Percentiles rank a stretch among this genome's conserved stretches.
Evolutionary conservation across 2,329 filamentous ascomycete species (phyloP).

Genomic region (Chrysoporthe puriensis): DNA sequence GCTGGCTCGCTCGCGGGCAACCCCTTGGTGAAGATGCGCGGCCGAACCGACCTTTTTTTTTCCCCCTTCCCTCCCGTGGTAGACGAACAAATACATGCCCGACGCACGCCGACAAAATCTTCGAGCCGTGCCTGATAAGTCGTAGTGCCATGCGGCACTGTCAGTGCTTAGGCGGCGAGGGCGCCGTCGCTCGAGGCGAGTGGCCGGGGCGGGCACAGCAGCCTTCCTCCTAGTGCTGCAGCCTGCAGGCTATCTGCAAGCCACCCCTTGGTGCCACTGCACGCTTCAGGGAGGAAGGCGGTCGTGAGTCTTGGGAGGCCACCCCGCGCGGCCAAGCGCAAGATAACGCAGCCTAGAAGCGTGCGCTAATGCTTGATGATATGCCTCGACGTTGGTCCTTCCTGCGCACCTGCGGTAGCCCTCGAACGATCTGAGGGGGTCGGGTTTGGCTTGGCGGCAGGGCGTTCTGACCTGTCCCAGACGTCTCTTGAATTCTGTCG

Average conservation of each 20-base stretch:
- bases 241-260: conserved; percentile 30
- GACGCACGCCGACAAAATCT: conserved; percentile 3
- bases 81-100: conserved; percentile 4
- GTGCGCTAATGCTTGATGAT: neutral
- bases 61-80: neutral
- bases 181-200: conserved; percentile 12
- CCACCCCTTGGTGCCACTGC: conserved; percentile 33
- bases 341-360: too few relatives aligned
- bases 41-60: neutral
- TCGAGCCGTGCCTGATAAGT: conserved; percentile 12
- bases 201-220: conserved; percentile 18
- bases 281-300: conserved; percentile 33
- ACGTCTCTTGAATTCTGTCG: neutral
- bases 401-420: neutral
- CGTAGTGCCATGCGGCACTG: conserved; percentile 26
- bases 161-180: conserved; percentile 23
- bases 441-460: conserved; percentile 8
- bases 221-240: conserved; percentile 19
- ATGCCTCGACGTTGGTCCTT: neutral
- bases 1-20: neutral
- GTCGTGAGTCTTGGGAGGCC: conserved; percentile 14
- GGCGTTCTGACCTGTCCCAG: neutral
- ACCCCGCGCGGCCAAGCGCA: neutral
- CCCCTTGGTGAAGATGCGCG: neutral
- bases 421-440: neutral